Base-by-base conservation (phyloP, 345 rosid genomes). In the Schrenkiella parvula region DNA sequence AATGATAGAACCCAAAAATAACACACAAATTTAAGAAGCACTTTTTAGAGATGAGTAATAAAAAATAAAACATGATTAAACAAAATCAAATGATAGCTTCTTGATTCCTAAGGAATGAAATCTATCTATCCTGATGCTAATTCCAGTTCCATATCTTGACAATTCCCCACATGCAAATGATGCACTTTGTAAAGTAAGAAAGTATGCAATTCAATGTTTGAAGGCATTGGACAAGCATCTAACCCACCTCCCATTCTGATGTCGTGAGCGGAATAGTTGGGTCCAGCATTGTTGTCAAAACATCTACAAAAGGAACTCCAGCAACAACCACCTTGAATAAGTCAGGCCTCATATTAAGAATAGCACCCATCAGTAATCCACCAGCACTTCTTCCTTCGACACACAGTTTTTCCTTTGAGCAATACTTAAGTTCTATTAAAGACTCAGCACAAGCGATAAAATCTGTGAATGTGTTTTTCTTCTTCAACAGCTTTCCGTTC, bases 231-330 rank as follows among this genome's bases (percentile, higher is more conserved):
- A 41, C 14, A 34, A 39, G 50, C 1, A 39, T 51, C 8, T 2
- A 61, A 47, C 71, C 3, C 72, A 89, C 99, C 99, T 95, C 95
- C 97, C 97, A 95, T 85, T 95, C 99, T 31, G 96, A 78, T 71
- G 99, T 95, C 13, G 99, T 95, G 68, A 95, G 96, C 42, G 96
- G 97, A 59, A 95, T 87, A 17, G 87, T 84, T 69, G 99, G 96
- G 83, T 91, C 99, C 51, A 95, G 87, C 96, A 95, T 95, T 68
- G 97, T 95, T 28, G 97, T 95, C 84, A 95, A 5, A 42, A 71
- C 99, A 78, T 95, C 99, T 47, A 95, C 93, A 53, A 95, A 95
- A 73, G 99, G 99, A 48, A 95, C 99, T 67, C 91, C 96, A 52
- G 95, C 96, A 68, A 95, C 71, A 55, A 84, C 97, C 76, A 85